A percentile compares a stretch with the other conserved stretches of the same genome.
phyloP scores from a whole-genome alignment of 345 rosid genomes.

The Garcia nutans region DNA sequence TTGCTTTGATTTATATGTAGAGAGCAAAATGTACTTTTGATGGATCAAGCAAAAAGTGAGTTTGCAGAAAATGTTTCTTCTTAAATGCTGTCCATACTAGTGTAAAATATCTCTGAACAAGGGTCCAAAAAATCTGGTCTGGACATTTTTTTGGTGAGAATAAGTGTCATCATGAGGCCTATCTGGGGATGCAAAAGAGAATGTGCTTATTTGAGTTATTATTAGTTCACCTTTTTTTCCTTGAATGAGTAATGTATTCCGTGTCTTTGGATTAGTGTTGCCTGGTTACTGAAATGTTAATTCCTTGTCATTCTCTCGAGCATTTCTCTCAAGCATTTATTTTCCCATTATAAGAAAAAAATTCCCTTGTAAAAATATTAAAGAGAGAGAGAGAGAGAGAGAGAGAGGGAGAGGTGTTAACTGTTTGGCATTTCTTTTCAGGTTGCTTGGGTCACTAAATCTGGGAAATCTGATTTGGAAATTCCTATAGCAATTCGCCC shows the following conservation, averaged over 20 bases:
- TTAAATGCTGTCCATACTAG: too few relatives aligned
- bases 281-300: not conserved
- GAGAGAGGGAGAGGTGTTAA: not conserved
- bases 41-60: not conserved
- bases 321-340: not conserved
- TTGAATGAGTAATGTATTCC: not conserved
- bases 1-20: not conserved
- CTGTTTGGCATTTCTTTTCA: slow-evolving; percentile 25
- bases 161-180: not conserved
- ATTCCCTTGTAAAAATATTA: not conserved
- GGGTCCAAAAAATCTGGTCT: too few relatives aligned
- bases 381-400: not conserved
- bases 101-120: too few relatives aligned
- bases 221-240: too few relatives aligned
- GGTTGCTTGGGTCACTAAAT: slow-evolving; percentile 99
- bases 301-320: not conserved
- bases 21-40: not conserved
- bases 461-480: slow-evolving; percentile 90
- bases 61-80: not conserved
- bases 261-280: slow-evolving; percentile 5
- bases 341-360: not conserved
- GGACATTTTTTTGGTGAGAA: not conserved
- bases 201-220: not conserved
- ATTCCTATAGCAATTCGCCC: slow-evolving; percentile 94
- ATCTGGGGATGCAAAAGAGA: not conserved